Evolutionary conservation across 768 basidiomycete genomes (phyloP).

Genomic region (Agrocybe praecox): DNA sequence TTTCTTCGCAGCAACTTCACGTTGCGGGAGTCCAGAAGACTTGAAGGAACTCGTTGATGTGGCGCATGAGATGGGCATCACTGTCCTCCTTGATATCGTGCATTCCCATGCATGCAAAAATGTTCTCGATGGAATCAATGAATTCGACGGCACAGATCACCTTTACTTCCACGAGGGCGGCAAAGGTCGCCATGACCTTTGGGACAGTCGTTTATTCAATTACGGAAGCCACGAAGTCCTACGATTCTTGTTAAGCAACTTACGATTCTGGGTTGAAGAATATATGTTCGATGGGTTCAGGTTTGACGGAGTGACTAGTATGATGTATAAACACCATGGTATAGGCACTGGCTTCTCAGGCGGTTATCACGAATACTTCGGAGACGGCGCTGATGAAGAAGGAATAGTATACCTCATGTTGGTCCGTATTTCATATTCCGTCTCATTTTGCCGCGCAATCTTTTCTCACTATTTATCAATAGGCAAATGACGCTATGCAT

Average conservation of each 20-base stretch:
- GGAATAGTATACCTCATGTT: constrained; percentile 97
- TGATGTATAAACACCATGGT: constrained; percentile 99
- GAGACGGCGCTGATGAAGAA: constrained; percentile 79
- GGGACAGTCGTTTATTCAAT: constrained; percentile 98
- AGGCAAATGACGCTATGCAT: constrained; percentile 95
- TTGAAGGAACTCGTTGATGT: constrained; percentile 94
- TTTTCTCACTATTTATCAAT: not conserved
- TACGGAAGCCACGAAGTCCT: constrained; percentile 94
- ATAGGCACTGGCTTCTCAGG: constrained; percentile 98
- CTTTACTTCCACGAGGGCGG: constrained; percentile 95
- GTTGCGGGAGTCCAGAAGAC: constrained; percentile 96
- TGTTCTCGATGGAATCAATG: constrained; percentile 91
- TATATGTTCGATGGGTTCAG: constrained; percentile 97
- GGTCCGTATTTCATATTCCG: constrained; percentile 44
- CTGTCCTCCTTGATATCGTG: constrained; percentile 93
- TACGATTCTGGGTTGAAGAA: constrained; percentile 94
- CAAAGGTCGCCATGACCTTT: constrained; percentile 91
- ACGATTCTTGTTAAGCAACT: constrained; percentile 92
- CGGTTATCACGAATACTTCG: constrained; percentile 98
- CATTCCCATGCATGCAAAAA: constrained; percentile 99
- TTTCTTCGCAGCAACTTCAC: constrained; percentile 95
- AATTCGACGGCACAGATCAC: constrained; percentile 97
- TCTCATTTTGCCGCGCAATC: constrained; percentile 9
- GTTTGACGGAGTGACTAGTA: constrained; percentile 98
- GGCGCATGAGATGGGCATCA: constrained; percentile 91